Evolutionary conservation across 345 rosid species (phyloP).

Genomic region (Populus alba): DNA sequence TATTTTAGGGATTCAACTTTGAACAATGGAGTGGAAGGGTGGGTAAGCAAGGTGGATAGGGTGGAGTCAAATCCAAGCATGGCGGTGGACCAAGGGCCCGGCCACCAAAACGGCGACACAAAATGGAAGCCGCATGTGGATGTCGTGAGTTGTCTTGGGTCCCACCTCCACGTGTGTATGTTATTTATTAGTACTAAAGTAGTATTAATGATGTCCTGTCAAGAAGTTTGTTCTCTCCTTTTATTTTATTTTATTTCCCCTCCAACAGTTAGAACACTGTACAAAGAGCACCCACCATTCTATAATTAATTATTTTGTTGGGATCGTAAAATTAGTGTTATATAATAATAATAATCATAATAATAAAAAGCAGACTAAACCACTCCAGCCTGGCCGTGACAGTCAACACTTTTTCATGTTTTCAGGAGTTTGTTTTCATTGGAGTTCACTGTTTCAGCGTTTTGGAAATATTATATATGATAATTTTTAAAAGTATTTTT

Average conservation of each 20-base stretch:
- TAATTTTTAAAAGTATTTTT: no score
- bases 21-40: not conserved
- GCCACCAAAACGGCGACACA: slow-evolving; percentile 69
- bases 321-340: not conserved
- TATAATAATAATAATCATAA: not conserved
- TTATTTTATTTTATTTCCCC: no score
- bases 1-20: not conserved
- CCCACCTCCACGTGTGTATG: slow-evolving; percentile 38
- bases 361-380: not conserved
- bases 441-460: no score
- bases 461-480: no score
- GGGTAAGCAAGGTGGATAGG: not conserved
- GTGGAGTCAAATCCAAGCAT: slow-evolving; percentile 29
- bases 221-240: no score
- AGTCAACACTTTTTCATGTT: slow-evolving; percentile 46
- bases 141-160: slow-evolving; percentile 19
- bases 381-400: slow-evolving; percentile 37
- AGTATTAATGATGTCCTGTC: no score
- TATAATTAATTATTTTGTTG: not conserved
- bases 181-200: not conserved
- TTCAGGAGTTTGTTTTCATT: slow-evolving; percentile 33
- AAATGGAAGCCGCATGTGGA: slow-evolving; percentile 49
- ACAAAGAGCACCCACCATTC: no score
- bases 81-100: slow-evolving; percentile 31
- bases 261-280: no score